Base-by-base conservation (phyloP, 2,329 filamentous ascomycete species). In the Penicillium sp. region DNA sequence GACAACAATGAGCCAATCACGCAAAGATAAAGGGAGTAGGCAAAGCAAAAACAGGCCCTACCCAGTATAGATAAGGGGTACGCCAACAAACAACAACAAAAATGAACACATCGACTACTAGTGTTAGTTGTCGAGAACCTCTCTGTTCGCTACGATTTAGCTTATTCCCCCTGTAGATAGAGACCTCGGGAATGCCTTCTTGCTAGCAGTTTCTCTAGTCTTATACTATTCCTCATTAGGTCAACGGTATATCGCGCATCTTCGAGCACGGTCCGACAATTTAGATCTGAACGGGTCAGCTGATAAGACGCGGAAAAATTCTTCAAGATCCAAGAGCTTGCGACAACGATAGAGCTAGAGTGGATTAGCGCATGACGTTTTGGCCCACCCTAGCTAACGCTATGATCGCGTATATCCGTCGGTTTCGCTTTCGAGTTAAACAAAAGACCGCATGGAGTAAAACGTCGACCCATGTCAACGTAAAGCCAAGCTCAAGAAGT, bases 341-440 rank as follows among this genome's bases (percentile, higher is more conserved):
- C 52, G 44, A 55, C 39, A 58, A 27, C 48, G 16, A 34, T 31
- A 19, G 41, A 33, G 19, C 34, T 13, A 44, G 38, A 34, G 50
- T 57, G 50, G 55, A 49, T 57, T 27, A 29, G 41, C 50, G 45
- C n/a, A 51, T 47, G 49, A 47, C 54, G 43, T 19, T 36, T n/a
- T 13, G 40, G 48, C 34, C 53, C 54, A 45, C 54, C 4, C n/a
- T 33, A 46, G 8, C 33, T 29, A 56, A 34, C 49, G 27, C 36
- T 45, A 51, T 44, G 25, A 21, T 51, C 36, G 23, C 29, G 27
- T 29, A 43, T 23, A 34, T 29, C 23, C 31, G 25, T 29, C 40
- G 19, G 19, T 15, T 16, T n/a, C 34, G 34, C 4, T 15, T 13
- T 23, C 4, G 21, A 44, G 19, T 19, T 33, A 13, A 34, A 27